A percentile compares a stretch with the other conserved stretches of the same genome.
Conservation (phyloP, 768 basidiomycete genomes). For the Paxillus involutus region DNA sequence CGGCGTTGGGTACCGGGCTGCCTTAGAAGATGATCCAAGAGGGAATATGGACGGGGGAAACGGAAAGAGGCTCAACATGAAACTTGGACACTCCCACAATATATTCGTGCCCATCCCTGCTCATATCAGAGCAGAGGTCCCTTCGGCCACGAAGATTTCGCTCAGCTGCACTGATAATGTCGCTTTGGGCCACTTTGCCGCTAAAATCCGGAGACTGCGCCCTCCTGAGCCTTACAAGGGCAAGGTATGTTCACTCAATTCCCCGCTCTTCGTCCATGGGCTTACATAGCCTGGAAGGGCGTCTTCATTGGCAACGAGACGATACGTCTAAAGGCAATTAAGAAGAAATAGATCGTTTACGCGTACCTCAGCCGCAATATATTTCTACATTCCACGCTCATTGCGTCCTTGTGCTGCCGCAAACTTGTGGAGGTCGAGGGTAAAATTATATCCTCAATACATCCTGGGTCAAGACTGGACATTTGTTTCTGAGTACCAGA, state of each 20-base stretch:
- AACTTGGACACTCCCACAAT: slow-evolving; percentile 89
- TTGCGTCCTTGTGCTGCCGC: neutral
- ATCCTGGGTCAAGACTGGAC: no score
- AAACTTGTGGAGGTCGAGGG: neutral
- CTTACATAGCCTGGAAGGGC: slow-evolving; percentile 51
- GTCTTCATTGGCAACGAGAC: slow-evolving; percentile 94
- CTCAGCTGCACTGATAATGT: slow-evolving; percentile 88
- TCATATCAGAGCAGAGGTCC: slow-evolving; percentile 79
- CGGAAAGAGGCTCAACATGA: slow-evolving; percentile 79
- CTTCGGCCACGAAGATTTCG: slow-evolving; percentile 79
- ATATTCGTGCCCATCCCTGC: slow-evolving; percentile 81
- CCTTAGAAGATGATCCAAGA: slow-evolving; percentile 78
- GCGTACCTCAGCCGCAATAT: slow-evolving; percentile 4
- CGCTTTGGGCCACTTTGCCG: slow-evolving; percentile 82
- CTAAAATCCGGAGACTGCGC: slow-evolving; percentile 78
- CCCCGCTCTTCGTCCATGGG: neutral
- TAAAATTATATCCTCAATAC: no score
- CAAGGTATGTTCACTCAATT: slow-evolving; percentile 64
- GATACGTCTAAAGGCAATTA: slow-evolving; percentile 87
- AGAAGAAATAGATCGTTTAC: slow-evolving; percentile 78
- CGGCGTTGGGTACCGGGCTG: slow-evolving; percentile 92
- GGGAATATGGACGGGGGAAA: slow-evolving; percentile 55
- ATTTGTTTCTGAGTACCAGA: neutral
- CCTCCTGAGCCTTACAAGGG: slow-evolving; percentile 98
- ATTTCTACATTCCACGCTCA: neutral